Conservation (phyloP, 345 rosid genomes). For the Salix brachista region DNA sequence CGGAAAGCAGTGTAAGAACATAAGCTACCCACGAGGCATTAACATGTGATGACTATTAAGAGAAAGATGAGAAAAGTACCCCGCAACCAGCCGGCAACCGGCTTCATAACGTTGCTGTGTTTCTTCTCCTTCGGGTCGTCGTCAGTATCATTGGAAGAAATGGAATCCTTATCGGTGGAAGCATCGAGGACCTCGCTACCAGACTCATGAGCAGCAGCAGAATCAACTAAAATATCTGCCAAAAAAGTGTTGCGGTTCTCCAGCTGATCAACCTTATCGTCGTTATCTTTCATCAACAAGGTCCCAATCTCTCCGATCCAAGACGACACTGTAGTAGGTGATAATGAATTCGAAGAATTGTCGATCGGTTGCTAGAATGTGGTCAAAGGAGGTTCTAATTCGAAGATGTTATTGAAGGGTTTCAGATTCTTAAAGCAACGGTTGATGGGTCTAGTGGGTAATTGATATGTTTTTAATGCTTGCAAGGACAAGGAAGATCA, state of each 20-base stretch:
- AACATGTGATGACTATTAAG: no score
- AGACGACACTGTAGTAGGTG: slow-evolving; percentile 32
- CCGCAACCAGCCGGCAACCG: slow-evolving; percentile 42
- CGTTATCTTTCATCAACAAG: slow-evolving; percentile 45
- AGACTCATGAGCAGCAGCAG: slow-evolving; percentile 15
- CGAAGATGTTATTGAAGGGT: background rate
- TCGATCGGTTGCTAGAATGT: background rate
- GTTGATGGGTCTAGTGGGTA: no score
- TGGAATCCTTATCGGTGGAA: slow-evolving; percentile 13
- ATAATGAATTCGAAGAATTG: slow-evolving; percentile 14
- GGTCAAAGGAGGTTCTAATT: slow-evolving; percentile 13
- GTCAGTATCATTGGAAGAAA: slow-evolving; percentile 9
- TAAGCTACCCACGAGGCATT: no score
- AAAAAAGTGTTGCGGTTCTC: slow-evolving; percentile 29
- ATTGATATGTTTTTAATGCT: no score
- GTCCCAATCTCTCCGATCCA: slow-evolving; percentile 48
- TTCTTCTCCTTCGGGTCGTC: background rate
- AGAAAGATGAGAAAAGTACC: slow-evolving; percentile 18
- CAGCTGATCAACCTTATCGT: slow-evolving; percentile 17
- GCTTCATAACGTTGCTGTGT: no score
- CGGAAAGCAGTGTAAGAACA: no score
- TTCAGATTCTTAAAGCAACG: no score
- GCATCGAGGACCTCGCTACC: slow-evolving; percentile 21
- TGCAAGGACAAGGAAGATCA: no score
- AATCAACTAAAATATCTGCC: slow-evolving; percentile 42